Percentiles rank a stretch among this genome's conserved stretches.
Conservation (phyloP, 1,284 basidiomycete species). For the Stygiomarasmius scandens region DNA sequence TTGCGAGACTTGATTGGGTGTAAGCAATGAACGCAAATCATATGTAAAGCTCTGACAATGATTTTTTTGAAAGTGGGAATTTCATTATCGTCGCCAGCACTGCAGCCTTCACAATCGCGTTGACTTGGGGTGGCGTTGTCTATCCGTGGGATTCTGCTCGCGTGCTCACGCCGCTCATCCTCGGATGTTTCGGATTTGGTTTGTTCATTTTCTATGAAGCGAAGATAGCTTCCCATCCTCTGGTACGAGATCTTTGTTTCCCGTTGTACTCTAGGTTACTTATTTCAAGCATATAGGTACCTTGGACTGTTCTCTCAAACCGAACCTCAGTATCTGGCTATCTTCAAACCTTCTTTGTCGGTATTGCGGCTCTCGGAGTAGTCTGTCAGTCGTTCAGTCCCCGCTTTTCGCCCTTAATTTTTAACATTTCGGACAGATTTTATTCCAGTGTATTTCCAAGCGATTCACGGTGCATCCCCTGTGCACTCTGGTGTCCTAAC, state of each 20-base stretch:
- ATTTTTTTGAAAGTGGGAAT: neutral
- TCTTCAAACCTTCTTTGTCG: neutral
- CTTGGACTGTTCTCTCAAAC: neutral
- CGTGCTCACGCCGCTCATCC: conserved; percentile 20
- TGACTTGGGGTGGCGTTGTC: conserved; percentile 24
- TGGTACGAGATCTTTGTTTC: no score
- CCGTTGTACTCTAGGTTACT: no score
- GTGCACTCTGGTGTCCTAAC: conserved; percentile 33
- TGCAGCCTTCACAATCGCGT: conserved; percentile 13
- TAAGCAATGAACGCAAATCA: conserved; percentile 16
- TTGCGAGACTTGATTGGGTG: conserved; percentile 25
- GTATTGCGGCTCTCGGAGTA: neutral
- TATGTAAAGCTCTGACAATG: no score
- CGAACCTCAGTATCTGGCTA: conserved; percentile 1
- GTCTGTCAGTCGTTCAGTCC: no score
- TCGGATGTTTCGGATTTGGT: conserved; percentile 15
- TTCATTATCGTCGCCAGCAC: conserved; percentile 14
- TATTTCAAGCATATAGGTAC: neutral
- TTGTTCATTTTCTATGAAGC: conserved; percentile 21
- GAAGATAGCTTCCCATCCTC: no score
- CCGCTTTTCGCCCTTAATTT: no score
- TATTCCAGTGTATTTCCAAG: conserved; percentile 38
- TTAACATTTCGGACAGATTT: conserved; percentile 21
- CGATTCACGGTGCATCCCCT: conserved; percentile 30
- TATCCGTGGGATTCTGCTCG: conserved; percentile 21